phyloP scores from a whole-genome alignment of 768 basidiomycete species.

The Panaeolus cyanescens region DNA sequence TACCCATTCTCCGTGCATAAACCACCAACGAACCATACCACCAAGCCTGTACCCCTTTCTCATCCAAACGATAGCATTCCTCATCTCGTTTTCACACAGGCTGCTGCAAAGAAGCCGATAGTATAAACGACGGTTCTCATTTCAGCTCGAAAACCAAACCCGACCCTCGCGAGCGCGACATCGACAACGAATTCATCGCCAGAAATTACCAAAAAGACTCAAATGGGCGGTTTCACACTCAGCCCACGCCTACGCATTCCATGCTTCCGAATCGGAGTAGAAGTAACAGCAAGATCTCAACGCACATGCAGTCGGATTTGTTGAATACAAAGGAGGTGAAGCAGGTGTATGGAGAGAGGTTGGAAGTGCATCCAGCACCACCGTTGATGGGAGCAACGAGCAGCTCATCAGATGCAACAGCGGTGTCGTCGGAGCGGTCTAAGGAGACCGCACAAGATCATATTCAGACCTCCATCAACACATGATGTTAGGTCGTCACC shows the following conservation, averaged over 20 bases:
- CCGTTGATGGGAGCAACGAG: background rate
- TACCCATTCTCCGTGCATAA: too few relatives aligned
- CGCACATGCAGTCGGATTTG: background rate
- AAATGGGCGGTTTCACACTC: constrained; percentile 17
- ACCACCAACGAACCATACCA: too few relatives aligned
- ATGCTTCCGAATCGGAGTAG: constrained; percentile 5
- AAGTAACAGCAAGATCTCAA: background rate
- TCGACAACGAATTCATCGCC: constrained; percentile 22
- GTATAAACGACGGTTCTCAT: constrained; percentile 12
- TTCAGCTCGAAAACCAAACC: constrained; percentile 9
- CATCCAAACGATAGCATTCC: too few relatives aligned
- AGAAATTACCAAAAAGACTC: constrained; percentile 22
- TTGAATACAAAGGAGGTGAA: background rate
- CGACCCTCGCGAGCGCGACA: constrained; percentile 20
- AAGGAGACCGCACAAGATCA: background rate
- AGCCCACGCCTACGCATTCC: constrained; percentile 15
- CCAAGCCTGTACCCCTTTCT: background rate
- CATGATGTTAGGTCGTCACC: background rate
- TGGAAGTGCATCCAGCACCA: background rate
- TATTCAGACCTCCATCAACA: background rate
- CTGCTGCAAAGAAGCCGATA: background rate
- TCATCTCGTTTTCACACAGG: background rate
- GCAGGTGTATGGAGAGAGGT: background rate
- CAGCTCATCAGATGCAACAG: background rate
- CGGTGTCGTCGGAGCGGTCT: background rate